phyloP scores from a whole-genome alignment of 2,329 filamentous ascomycete species.

The Hypomyces rosellus region DNA sequence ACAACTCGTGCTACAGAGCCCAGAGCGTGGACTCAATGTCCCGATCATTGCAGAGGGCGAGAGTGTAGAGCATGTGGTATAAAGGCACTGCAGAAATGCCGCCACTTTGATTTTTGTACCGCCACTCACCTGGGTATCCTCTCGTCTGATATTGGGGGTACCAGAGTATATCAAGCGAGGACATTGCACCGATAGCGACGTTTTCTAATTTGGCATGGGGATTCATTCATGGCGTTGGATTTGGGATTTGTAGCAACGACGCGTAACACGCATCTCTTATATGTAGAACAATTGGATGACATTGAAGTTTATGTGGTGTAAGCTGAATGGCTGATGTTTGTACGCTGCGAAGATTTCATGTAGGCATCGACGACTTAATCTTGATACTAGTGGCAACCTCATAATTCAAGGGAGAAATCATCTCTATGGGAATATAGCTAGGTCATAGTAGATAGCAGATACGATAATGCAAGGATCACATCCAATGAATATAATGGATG shows the following conservation, averaged over 20 bases:
- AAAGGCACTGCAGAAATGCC: slow-evolving; percentile 15
- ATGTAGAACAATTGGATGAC: slow-evolving; percentile 1
- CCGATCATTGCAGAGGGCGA: slow-evolving; percentile 86
- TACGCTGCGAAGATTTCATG: too few relatives aligned
- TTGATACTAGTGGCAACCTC: too few relatives aligned
- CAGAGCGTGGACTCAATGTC: slow-evolving; percentile 76
- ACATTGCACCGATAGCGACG: neutral
- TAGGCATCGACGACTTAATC: too few relatives aligned
- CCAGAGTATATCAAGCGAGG: neutral
- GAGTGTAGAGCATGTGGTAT: slow-evolving; percentile 69
- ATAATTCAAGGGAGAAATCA: too few relatives aligned
- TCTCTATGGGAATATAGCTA: too few relatives aligned
- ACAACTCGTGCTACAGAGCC: slow-evolving; percentile 86
- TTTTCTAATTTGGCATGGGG: slow-evolving; percentile 1
- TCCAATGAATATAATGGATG: too few relatives aligned
- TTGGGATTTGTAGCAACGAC: slow-evolving; percentile 4
- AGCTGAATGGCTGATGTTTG: too few relatives aligned
- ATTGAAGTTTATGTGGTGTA: too few relatives aligned
- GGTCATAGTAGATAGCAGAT: too few relatives aligned
- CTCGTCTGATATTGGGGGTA: neutral
- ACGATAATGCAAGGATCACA: too few relatives aligned
- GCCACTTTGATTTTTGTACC: neutral
- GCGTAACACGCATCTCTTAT: slow-evolving; percentile 14
- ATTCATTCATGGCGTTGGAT: slow-evolving; percentile 7
- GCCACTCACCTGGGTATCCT: neutral